These are phyloP conservation scores for Aureobasidium pullulans DNA, from an alignment of 2,329 filamentous ascomycete species.

Conservation along the genomic window DNA sequence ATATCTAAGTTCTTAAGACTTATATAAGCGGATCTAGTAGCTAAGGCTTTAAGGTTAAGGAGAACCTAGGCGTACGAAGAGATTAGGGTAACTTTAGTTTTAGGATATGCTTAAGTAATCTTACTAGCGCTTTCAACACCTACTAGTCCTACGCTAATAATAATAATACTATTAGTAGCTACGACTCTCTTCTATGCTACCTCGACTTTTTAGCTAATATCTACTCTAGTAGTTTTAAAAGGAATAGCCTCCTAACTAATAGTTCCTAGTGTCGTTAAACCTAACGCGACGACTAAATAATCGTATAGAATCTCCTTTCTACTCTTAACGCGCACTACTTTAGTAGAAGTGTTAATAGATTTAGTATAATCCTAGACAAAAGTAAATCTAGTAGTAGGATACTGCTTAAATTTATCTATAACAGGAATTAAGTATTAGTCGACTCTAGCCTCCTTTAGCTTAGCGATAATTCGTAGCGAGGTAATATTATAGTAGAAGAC, in stretches of 20 bases:
- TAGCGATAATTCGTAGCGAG: constrained; percentile 8
- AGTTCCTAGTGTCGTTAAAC: constrained; percentile 32
- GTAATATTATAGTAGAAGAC: constrained; percentile 10
- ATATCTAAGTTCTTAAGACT: constrained; percentile 1
- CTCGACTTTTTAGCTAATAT: background rate
- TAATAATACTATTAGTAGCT: constrained; percentile 3
- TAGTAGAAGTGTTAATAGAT: constrained; percentile 32
- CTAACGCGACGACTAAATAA: constrained; percentile 45
- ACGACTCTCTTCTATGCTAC: background rate
- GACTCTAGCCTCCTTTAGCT: background rate
- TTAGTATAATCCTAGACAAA: constrained; percentile 42
- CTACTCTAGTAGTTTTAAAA: constrained; percentile 7
- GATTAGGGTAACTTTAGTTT: background rate
- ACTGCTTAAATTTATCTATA: constrained; percentile 36
- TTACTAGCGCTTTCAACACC: constrained; percentile 8
- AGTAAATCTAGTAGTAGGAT: constrained; percentile 38
- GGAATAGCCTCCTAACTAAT: constrained; percentile 10
- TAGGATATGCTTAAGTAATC: constrained; percentile 3
- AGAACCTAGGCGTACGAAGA: constrained; percentile 7
- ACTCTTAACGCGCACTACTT: constrained; percentile 34
- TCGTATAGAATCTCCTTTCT: constrained; percentile 36
- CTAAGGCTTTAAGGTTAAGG: background rate
- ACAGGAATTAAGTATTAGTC: constrained; percentile 27
- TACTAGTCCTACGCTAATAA: background rate
- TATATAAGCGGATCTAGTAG: background rate